Evolutionary conservation across 2,329 filamentous ascomycete genomes (phyloP).

Genomic region (Penicillium corylophilum): DNA sequence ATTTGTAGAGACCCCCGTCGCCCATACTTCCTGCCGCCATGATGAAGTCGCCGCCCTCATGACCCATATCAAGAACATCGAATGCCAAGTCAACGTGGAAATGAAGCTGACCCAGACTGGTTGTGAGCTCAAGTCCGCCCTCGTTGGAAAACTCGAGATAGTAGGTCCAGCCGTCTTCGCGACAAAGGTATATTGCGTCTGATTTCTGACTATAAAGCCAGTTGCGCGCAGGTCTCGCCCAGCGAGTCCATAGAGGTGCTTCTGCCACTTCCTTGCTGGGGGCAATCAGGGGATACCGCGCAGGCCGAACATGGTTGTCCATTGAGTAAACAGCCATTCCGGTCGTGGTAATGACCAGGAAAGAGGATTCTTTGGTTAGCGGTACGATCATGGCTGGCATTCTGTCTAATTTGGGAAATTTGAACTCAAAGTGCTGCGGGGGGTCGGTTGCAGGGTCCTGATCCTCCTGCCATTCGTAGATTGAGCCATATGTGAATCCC

Average conservation of each 20-base stretch:
- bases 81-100: constrained; percentile 81
- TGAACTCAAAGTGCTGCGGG: constrained; percentile 31
- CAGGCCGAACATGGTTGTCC: constrained; percentile 34
- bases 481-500: constrained; percentile 48
- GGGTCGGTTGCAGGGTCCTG: constrained; percentile 16
- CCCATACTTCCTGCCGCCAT: constrained; percentile 77
- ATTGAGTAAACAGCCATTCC: constrained; percentile 53
- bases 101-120: constrained; percentile 63
- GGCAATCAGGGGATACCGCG: constrained; percentile 30
- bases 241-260: constrained; percentile 73
- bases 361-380: constrained; percentile 67
- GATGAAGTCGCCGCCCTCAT: constrained; percentile 70
- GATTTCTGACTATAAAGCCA: constrained; percentile 60
- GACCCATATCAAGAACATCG: constrained; percentile 64
- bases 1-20: constrained; percentile 72
- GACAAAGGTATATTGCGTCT: constrained; percentile 80
- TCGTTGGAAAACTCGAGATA: constrained; percentile 66
- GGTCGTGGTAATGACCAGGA: constrained; percentile 64
- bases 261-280: constrained; percentile 25
- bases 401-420: constrained; percentile 41
- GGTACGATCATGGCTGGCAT: constrained; percentile 72
- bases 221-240: constrained; percentile 74
- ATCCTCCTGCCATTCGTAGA: constrained; percentile 56
- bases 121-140: constrained; percentile 54
- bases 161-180: constrained; percentile 80